phyloP scores from a whole-genome alignment of 2,329 filamentous ascomycete genomes.

The Amauroascus niger region DNA sequence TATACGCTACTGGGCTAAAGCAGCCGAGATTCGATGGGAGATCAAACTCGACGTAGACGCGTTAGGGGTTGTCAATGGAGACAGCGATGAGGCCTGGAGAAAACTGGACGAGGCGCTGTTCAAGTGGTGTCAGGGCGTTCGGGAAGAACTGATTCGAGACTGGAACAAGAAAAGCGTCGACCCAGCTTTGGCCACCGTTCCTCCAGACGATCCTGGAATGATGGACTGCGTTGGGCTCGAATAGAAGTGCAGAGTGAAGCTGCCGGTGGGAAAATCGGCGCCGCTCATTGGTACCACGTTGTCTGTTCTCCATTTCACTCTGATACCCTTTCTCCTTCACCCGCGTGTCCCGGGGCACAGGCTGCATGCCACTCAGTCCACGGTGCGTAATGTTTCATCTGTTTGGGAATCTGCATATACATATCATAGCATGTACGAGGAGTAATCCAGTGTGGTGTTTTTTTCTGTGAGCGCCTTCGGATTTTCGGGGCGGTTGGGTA shows the following conservation, averaged over 20 bases:
- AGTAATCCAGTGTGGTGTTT: constrained; percentile 2
- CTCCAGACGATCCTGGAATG: not conserved
- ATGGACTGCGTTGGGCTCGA: constrained; percentile 5
- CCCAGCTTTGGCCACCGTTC: constrained; percentile 1
- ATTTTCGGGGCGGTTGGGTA: constrained; percentile 6
- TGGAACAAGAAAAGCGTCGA: constrained; percentile 38
- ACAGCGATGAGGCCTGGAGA: constrained; percentile 56
- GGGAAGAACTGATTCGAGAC: constrained; percentile 73
- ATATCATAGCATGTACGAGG: constrained; percentile 1
- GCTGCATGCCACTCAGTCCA: constrained; percentile 12
- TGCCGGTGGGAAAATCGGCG: constrained; percentile 2
- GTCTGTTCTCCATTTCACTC: constrained; percentile 8
- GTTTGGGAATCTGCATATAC: constrained; percentile 8
- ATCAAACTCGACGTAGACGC: constrained; percentile 73
- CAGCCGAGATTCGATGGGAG: constrained; percentile 89
- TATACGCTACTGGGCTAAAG: constrained; percentile 90
- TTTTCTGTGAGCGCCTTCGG: not conserved
- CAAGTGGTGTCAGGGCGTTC: constrained; percentile 71
- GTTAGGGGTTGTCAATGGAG: constrained; percentile 73
- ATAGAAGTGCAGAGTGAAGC: constrained; percentile 6
- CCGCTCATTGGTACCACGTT: constrained; percentile 17
- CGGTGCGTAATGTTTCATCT: constrained; percentile 8
- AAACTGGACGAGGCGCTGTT: constrained; percentile 75
- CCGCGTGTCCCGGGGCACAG: constrained; percentile 1
- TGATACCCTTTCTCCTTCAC: constrained; percentile 17